A percentile compares a stretch with the other conserved stretches of the same genome.
phyloP scores from a whole-genome alignment of 176 grass and related monocot species.

The Saccharum spontaneum region DNA sequence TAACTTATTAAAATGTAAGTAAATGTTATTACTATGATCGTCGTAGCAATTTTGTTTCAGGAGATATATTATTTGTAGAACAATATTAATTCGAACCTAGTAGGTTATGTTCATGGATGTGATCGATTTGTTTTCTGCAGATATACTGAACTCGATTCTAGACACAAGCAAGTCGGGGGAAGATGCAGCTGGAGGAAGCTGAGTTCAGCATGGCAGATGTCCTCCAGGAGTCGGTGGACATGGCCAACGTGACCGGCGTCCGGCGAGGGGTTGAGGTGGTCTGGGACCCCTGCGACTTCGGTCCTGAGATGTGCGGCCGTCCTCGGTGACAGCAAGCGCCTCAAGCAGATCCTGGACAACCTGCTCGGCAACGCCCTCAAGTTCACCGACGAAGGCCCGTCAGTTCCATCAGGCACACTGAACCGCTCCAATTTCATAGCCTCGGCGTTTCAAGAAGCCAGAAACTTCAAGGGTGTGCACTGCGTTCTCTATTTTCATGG shows the following conservation, averaged over 20 bases:
- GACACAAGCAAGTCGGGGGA: slow-evolving; percentile 39
- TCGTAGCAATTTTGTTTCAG: too few species aligned
- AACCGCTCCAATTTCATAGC: background rate
- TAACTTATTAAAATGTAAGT: too few species aligned
- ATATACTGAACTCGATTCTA: too few species aligned
- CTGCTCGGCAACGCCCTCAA: slow-evolving; percentile 74
- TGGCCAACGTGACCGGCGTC: slow-evolving; percentile 48
- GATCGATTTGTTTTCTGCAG: too few species aligned
- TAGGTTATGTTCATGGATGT: too few species aligned
- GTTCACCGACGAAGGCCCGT: slow-evolving; percentile 53
- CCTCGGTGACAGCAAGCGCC: slow-evolving; percentile 43
- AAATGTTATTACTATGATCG: too few species aligned
- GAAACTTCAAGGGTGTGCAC: slow-evolving; percentile 47
- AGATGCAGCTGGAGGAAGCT: slow-evolving; percentile 64
- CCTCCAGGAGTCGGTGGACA: slow-evolving; percentile 68
- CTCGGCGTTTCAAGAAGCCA: slow-evolving; percentile 21
- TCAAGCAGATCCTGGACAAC: slow-evolving; percentile 82
- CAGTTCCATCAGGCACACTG: background rate
- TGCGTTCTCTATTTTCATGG: slow-evolving; percentile 63
- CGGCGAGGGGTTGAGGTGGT: slow-evolving; percentile 57
- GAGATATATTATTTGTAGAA: too few species aligned
- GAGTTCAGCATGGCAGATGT: slow-evolving; percentile 68
- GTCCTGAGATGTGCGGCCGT: slow-evolving; percentile 32
- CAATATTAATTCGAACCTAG: too few species aligned
- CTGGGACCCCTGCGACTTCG: slow-evolving; percentile 75